Evolutionary conservation across 306 rosid genomes (phyloP), one percentile per base, ranked within the genome.

Genomic region (Canavalia gladiata): DNA sequence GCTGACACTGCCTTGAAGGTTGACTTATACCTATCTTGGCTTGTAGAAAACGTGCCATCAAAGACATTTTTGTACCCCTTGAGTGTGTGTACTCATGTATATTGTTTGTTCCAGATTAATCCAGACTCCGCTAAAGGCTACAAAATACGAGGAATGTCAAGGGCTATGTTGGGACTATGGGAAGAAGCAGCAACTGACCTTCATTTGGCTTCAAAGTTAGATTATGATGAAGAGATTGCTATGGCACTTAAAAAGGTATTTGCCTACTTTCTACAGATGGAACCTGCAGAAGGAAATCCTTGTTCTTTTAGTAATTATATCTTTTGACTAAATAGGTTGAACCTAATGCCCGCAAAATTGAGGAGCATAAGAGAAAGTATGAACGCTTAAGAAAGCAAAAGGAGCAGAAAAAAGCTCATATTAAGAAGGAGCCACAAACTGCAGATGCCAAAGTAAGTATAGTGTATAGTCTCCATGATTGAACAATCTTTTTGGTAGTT

Each of bases 111-210:
- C 59, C 76, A 94, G 97, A 92, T 94, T 74, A 94, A 94, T 74
- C 91, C 90, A 0, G 97, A 94, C 88, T 94, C 97, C 4, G 95
- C 95, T 34, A 94, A 94, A 88, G 97, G 98, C 33, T 90, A 87
- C 86, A 94, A 94, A 86, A 75, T 82, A 51, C 73, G 98, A 51
- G 97, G 98, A 76, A 81, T 90, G 79, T 96, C 97, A 18, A 90
- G 83, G 86, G 94, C 98, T 37, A 81, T 89, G 90, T 80, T 94
- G 88, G 98, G 94, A 60, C 84, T 84, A 33, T 94, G 95, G 98
- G 92, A 79, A 85, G 90, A 87, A 81, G 90, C 95, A 2, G 93
- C 87, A 5, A 80, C 64, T 64, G 98, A 94, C 87, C 94, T 94
- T 81, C 95, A 33, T 51, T 77, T 89, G 45, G 98, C 95, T 72